phyloP scores from a whole-genome alignment of 208 protist genomes.

The Leishmania major region DNA sequence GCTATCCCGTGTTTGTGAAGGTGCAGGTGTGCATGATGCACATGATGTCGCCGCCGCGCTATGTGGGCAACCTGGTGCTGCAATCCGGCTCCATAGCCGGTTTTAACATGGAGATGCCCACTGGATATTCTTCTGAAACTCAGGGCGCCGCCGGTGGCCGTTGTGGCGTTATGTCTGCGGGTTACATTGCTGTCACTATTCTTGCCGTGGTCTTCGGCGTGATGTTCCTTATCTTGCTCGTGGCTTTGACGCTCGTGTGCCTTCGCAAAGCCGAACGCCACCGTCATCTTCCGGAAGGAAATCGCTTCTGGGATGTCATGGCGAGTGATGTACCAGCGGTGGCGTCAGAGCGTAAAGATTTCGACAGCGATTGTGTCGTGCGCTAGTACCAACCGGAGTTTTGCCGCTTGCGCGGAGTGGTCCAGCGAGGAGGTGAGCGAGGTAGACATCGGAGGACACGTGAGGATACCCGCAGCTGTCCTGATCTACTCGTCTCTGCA shows the following conservation, averaged over 20 bases:
- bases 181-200: background rate
- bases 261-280: background rate
- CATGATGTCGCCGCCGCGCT: constrained; percentile 33
- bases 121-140: background rate
- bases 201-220: constrained; percentile 1
- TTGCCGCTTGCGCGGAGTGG: background rate
- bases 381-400: background rate
- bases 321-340: background rate
- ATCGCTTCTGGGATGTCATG: background rate
- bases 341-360: background rate
- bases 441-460: background rate
- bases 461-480: background rate
- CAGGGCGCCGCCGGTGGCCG: background rate
- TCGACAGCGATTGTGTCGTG: background rate
- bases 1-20: constrained; percentile 32
- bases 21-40: constrained; percentile 32
- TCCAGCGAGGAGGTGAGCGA: background rate
- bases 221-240: background rate
- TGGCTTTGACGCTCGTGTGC: background rate
- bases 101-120: constrained; percentile 1
- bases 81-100: background rate
- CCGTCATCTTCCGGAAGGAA: background rate
- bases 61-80: constrained; percentile 30
- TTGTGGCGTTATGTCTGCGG: background rate
- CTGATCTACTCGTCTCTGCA: background rate